Conservation (phyloP, 768 basidiomycete genomes). For the Boletus coccyginus region DNA sequence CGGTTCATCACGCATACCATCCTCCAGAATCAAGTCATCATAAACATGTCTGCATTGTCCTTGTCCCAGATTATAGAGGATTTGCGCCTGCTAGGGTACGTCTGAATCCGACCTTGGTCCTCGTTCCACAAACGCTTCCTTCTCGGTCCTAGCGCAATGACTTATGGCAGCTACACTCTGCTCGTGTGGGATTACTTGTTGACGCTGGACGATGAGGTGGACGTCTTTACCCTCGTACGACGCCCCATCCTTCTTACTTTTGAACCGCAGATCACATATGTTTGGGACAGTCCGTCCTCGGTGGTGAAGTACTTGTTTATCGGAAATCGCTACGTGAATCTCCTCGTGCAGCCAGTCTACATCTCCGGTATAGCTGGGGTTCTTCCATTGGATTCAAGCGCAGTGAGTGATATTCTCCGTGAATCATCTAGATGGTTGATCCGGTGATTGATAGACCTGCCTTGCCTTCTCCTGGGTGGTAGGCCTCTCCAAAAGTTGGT, state of each 20-base stretch:
- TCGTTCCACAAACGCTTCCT: not conserved
- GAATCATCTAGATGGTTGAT: not conserved
- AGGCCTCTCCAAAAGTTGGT: not conserved
- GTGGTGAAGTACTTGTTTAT: not conserved
- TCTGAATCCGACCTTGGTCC: not conserved
- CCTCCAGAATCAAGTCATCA: not conserved
- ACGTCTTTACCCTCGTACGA: not conserved
- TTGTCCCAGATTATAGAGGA: not conserved
- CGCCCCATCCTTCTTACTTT: not conserved
- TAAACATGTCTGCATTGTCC: not conserved
- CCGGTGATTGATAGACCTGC: not conserved
- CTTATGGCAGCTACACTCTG: not conserved
- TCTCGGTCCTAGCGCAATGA: not conserved
- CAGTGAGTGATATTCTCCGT: not conserved
- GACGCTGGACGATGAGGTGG: conserved; percentile 7
- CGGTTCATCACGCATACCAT: not conserved
- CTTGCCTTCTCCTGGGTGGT: not conserved
- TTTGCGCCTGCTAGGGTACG: not conserved
- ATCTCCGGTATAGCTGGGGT: not conserved
- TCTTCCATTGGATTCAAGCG: not conserved
- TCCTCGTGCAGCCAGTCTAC: not conserved
- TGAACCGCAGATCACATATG: not conserved
- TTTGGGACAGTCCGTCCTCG: conserved; percentile 1
- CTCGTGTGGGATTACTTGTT: conserved; percentile 7
- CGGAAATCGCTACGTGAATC: conserved; percentile 4